phyloP scores from a whole-genome alignment of 495 filamentous ascomycete species.

The Neurospora sp. region DNA sequence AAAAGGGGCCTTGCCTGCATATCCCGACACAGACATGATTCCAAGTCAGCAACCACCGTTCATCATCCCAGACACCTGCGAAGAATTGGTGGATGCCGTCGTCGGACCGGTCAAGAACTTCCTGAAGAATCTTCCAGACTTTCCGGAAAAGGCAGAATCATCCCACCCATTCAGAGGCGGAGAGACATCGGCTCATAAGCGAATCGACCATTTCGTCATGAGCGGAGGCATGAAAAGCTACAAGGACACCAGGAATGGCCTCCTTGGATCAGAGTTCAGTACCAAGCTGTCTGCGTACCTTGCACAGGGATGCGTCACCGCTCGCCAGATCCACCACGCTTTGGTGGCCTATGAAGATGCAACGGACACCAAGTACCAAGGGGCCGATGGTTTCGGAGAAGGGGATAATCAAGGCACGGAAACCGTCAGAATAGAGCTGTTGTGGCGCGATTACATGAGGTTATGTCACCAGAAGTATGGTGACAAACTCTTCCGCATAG shows the following conservation, averaged over 20 bases:
- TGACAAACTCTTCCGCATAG: slow-evolving; percentile 45
- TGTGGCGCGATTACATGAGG: slow-evolving; percentile 71
- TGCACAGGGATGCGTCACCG: slow-evolving; percentile 55
- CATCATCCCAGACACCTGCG: slow-evolving; percentile 41
- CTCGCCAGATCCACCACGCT: slow-evolving; percentile 54
- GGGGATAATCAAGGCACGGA: slow-evolving; percentile 61
- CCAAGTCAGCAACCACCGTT: slow-evolving; percentile 50
- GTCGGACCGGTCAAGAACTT: slow-evolving; percentile 38
- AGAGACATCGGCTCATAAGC: slow-evolving; percentile 41
- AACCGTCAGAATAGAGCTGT: slow-evolving; percentile 56
- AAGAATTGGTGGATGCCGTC: slow-evolving; percentile 41
- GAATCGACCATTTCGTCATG: slow-evolving; percentile 47
- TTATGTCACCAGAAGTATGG: slow-evolving; percentile 58
- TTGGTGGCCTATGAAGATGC: slow-evolving; percentile 54
- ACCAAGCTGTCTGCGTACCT: slow-evolving; percentile 63
- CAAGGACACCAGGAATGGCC: slow-evolving; percentile 58
- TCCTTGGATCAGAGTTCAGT: slow-evolving; percentile 56
- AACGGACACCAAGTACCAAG: slow-evolving; percentile 24
- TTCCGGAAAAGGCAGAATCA: slow-evolving; percentile 37
- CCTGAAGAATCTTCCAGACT: slow-evolving; percentile 28
- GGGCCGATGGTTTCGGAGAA: slow-evolving; percentile 43
- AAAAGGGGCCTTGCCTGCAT: slow-evolving; percentile 38
- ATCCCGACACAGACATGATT: slow-evolving; percentile 34
- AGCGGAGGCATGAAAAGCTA: slow-evolving; percentile 49
- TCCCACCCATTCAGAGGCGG: slow-evolving; percentile 62